Evolutionary conservation across 768 basidiomycete species (phyloP).

Genomic region (Mycena alexandri): DNA sequence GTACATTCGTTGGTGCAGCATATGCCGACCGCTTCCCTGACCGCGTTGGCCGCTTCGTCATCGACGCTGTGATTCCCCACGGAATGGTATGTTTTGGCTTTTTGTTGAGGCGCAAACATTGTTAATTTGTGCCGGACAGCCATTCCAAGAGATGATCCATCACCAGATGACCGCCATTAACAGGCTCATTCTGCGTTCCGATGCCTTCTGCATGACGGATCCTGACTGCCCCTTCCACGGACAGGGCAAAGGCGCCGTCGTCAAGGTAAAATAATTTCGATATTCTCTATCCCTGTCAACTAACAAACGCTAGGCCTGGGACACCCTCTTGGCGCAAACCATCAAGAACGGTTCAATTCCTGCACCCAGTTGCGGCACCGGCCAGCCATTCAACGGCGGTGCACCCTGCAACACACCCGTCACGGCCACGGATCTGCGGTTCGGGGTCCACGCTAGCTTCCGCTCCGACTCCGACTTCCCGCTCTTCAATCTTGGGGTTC

Average conservation of each 20-base stretch:
- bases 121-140: neutral
- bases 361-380: conserved; percentile 22
- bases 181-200: conserved; percentile 35
- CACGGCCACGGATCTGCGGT: conserved; percentile 24
- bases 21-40: conserved; percentile 34
- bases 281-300: neutral
- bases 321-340: conserved; percentile 23
- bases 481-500: conserved; percentile 14
- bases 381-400: conserved; percentile 10
- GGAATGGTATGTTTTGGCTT: conserved; percentile 31
- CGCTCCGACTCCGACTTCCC: conserved; percentile 28
- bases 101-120: neutral
- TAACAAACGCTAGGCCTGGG: conserved; percentile 26
- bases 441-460: conserved; percentile 6
- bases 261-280: conserved; percentile 47
- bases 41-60: conserved; percentile 32
- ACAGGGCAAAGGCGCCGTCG: conserved; percentile 44
- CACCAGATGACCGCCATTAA: conserved; percentile 35
- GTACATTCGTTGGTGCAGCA: conserved; percentile 35
- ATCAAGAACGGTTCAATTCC: conserved; percentile 13
- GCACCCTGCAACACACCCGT: conserved; percentile 23
- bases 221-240: conserved; percentile 36
- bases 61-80: conserved; percentile 38
- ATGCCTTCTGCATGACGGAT: conserved; percentile 37
- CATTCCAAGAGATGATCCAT: conserved; percentile 27